These are phyloP conservation scores for Trichosporon coremiiforme DNA, from an alignment of 1,284 basidiomycete genomes.

Conservation along the genomic window DNA sequence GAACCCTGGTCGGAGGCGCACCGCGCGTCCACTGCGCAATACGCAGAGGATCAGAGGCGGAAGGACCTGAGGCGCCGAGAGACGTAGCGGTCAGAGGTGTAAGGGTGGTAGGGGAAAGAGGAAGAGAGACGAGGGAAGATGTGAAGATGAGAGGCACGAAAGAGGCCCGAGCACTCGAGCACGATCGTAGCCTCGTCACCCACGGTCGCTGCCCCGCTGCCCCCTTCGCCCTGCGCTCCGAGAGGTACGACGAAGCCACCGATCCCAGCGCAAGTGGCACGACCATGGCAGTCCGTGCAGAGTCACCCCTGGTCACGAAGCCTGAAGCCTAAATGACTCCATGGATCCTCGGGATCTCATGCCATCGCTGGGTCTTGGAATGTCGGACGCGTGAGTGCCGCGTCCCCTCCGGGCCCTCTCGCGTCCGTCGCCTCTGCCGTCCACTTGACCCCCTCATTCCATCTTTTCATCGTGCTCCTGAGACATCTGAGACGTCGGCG, in stretches of 20 bases:
- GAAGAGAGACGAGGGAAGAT: background rate
- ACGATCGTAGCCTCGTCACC: background rate
- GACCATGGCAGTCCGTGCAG: conserved; percentile 9
- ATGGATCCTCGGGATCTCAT: background rate
- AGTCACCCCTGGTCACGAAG: conserved; percentile 2
- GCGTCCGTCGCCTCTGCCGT: background rate
- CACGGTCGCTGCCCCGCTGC: background rate
- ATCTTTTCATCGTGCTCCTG: conserved; percentile 9
- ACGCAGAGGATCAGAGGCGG: background rate
- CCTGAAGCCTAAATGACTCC: conserved; percentile 8
- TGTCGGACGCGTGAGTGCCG: background rate
- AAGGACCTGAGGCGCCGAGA: background rate
- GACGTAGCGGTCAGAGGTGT: background rate
- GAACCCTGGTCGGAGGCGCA: background rate
- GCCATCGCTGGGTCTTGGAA: too few species aligned
- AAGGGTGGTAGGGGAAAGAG: background rate
- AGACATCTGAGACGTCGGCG: background rate
- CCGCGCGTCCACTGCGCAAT: background rate
- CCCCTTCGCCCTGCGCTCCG: background rate
- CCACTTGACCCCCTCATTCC: background rate
- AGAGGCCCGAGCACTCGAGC: conserved; percentile 12
- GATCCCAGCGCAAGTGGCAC: background rate
- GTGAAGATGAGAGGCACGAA: background rate
- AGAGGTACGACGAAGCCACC: background rate
- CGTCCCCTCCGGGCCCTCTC: background rate